phyloP scores from a whole-genome alignment of 306 rosid species.

The Vicia faba region DNA sequence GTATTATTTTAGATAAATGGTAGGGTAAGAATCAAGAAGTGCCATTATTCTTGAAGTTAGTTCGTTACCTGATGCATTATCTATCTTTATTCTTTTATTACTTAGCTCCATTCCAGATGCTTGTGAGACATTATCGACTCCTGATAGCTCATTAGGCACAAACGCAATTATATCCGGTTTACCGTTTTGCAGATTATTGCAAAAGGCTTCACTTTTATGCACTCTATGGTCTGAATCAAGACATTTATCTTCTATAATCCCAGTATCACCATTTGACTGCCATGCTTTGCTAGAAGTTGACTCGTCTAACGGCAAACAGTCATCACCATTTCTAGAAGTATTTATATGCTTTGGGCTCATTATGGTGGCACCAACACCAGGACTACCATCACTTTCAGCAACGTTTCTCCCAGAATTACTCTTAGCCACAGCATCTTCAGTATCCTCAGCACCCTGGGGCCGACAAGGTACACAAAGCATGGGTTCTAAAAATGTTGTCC shows the following conservation, averaged over 20 bases:
- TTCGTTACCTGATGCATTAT: constrained; percentile 71
- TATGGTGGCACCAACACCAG: constrained; percentile 57
- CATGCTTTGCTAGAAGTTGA: constrained; percentile 74
- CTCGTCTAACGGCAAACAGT: constrained; percentile 69
- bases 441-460: constrained; percentile 86
- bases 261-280: constrained; percentile 65
- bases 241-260: constrained; percentile 64
- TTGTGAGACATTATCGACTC: constrained; percentile 58
- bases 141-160: constrained; percentile 67
- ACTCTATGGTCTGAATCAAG: constrained; percentile 54
- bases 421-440: constrained; percentile 82
- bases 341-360: constrained; percentile 58
- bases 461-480: constrained; percentile 86
- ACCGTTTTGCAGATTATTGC: constrained; percentile 49
- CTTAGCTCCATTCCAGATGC: constrained; percentile 61
- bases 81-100: constrained; percentile 64
- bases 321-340: constrained; percentile 71
- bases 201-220: constrained; percentile 54
- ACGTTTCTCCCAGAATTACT: constrained; percentile 53
- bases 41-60: constrained; percentile 33
- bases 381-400: constrained; percentile 73
- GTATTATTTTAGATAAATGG: constrained; percentile 22
- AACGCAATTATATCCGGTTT: constrained; percentile 54
- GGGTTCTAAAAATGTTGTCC: constrained; percentile 96
- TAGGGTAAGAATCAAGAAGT: constrained; percentile 26